Evolutionary conservation across 1,284 basidiomycete species (phyloP).

Genomic region (Boletus calvinii): DNA sequence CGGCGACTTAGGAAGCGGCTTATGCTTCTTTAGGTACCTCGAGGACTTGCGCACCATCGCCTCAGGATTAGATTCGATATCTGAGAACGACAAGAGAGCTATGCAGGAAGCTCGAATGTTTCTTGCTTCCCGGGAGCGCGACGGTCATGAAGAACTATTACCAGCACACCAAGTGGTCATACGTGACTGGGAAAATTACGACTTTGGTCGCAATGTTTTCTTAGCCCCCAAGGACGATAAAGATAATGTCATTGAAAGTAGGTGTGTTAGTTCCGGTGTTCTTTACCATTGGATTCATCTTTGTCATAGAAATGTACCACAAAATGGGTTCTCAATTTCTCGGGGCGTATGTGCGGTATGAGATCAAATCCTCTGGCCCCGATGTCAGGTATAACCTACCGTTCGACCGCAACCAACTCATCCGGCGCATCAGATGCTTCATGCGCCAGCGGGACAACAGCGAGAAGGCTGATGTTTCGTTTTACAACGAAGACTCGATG

Average conservation of each 20-base stretch:
- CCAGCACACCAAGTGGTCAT: slow-evolving; percentile 23
- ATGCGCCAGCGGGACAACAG: slow-evolving; percentile 13
- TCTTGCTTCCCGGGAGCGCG: slow-evolving; percentile 9
- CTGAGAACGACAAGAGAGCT: slow-evolving; percentile 8
- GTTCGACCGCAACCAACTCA: slow-evolving; percentile 8
- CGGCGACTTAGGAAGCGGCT: slow-evolving; percentile 2
- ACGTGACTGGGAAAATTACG: slow-evolving; percentile 23
- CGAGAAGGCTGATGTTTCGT: slow-evolving; percentile 1
- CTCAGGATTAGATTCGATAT: slow-evolving; percentile 14
- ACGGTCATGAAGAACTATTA: slow-evolving; percentile 1
- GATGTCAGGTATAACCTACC: neutral
- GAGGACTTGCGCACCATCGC: slow-evolving; percentile 26
- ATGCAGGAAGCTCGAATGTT: slow-evolving; percentile 27
- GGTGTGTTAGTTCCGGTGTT: neutral
- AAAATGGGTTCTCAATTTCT: slow-evolving; percentile 23
- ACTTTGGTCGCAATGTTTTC: slow-evolving; percentile 21
- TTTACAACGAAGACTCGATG: neutral
- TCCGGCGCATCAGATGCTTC: slow-evolving; percentile 14
- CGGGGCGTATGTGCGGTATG: slow-evolving; percentile 21
- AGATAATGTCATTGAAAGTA: slow-evolving; percentile 27
- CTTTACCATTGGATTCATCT: neutral
- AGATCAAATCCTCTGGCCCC: neutral
- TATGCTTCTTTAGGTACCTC: slow-evolving; percentile 19
- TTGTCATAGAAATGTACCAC: slow-evolving; percentile 18
- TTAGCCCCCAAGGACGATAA: slow-evolving; percentile 15